Evolutionary conservation across 352 stramenopile genomes (phyloP).

Genomic region (Phytophthora boehmeriae): DNA sequence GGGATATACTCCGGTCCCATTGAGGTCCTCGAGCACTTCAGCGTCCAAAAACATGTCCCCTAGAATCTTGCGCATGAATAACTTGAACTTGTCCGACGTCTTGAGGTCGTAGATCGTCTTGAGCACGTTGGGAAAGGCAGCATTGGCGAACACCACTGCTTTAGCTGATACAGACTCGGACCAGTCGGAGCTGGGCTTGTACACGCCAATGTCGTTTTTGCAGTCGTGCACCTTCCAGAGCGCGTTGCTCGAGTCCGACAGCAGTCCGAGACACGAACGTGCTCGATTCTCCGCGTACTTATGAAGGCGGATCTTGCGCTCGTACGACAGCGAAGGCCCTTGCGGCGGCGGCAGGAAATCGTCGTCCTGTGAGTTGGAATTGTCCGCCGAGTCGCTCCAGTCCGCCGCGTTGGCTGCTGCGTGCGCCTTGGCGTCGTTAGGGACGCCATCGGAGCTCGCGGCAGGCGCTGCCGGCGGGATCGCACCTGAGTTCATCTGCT

Average conservation of each 20-base stretch:
- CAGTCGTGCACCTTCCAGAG: slow-evolving; percentile 84
- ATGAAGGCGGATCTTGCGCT: slow-evolving; percentile 83
- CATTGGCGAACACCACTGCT: slow-evolving; percentile 77
- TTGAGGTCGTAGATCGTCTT: slow-evolving; percentile 88
- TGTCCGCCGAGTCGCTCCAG: slow-evolving; percentile 73
- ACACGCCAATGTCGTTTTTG: slow-evolving; percentile 82
- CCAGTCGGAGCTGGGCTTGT: slow-evolving; percentile 88
- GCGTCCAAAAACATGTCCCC: slow-evolving; percentile 85
- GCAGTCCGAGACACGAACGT: slow-evolving; percentile 74
- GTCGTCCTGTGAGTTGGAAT: slow-evolving; percentile 64
- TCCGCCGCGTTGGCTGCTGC: slow-evolving; percentile 32
- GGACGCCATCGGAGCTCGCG: slow-evolving; percentile 1
- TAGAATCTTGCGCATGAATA: slow-evolving; percentile 83
- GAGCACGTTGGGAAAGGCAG: slow-evolving; percentile 79
- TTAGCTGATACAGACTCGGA: slow-evolving; percentile 87
- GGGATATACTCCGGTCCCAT: slow-evolving; percentile 79
- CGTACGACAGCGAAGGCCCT: slow-evolving; percentile 82
- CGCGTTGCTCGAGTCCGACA: slow-evolving; percentile 75
- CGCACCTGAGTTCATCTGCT: slow-evolving; percentile 27
- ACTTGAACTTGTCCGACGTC: slow-evolving; percentile 84
- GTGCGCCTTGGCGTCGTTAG: slow-evolving; percentile 7
- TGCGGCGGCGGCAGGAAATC: slow-evolving; percentile 58
- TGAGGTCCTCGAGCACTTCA: slow-evolving; percentile 84
- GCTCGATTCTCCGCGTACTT: slow-evolving; percentile 88
- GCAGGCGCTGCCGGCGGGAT: slow-evolving; percentile 8